Percentiles rank a stretch among this genome's conserved stretches.
These are phyloP conservation scores for Jatropha curcas DNA, from an alignment of 345 rosid genomes.

Conservation along the genomic window DNA sequence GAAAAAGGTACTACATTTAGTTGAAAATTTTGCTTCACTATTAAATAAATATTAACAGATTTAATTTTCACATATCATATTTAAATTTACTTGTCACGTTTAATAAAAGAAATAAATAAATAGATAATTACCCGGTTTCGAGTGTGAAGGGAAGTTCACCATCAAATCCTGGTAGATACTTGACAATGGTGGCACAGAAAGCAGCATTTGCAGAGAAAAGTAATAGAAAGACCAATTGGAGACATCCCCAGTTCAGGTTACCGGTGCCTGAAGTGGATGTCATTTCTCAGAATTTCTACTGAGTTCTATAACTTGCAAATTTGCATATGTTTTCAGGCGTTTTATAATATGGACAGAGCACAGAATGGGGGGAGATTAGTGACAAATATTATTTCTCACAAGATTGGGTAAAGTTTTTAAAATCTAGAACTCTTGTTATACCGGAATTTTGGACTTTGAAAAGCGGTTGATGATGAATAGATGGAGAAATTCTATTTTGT, in stretches of 20 bases:
- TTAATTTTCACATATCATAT: neutral
- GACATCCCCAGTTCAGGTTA: neutral
- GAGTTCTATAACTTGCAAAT: neutral
- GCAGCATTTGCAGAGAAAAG: conserved; percentile 12
- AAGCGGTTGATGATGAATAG: neutral
- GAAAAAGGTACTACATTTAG: no score
- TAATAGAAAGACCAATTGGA: neutral
- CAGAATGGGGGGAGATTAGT: neutral
- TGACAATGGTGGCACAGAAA: conserved; percentile 16
- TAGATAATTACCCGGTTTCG: conserved; percentile 36
- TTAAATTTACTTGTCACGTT: no score
- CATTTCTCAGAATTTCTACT: neutral
- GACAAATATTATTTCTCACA: neutral
- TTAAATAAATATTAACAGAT: neutral
- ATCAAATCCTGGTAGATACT: conserved; percentile 31
- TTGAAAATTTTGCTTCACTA: neutral
- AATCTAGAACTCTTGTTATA: neutral
- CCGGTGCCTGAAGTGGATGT: neutral
- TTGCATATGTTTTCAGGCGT: neutral
- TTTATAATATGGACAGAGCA: neutral
- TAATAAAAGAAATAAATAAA: neutral
- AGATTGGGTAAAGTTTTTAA: neutral
- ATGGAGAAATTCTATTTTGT: no score
- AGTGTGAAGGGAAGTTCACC: conserved; percentile 43
- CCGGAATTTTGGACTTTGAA: neutral